A percentile compares a stretch with the other conserved stretches of the same genome.
Conservation (phyloP, 805 yeast species). For the Schwanniomyces sp. region DNA sequence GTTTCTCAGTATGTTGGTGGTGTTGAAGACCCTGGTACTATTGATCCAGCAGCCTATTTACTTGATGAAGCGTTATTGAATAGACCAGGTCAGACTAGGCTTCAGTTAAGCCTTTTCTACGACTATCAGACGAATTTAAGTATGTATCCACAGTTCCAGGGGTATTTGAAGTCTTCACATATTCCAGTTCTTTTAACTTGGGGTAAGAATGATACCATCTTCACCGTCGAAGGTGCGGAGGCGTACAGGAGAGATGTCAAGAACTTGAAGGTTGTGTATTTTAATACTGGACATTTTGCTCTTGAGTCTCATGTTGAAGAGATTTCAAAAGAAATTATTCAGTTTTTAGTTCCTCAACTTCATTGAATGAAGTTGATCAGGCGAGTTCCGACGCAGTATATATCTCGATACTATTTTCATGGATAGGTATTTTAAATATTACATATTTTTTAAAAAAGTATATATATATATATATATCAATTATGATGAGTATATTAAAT, state of each 20-base stretch:
- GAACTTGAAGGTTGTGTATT: slow-evolving; percentile 22
- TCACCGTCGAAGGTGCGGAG: slow-evolving; percentile 34
- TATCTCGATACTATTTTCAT: background rate
- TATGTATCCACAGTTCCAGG: slow-evolving; percentile 37
- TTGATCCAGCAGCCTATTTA: slow-evolving; percentile 31
- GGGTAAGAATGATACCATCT: slow-evolving; percentile 43
- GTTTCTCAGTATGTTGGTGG: slow-evolving; percentile 32
- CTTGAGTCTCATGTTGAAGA: slow-evolving; percentile 24
- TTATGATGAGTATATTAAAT: too few relatives aligned
- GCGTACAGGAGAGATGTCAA: slow-evolving; percentile 34
- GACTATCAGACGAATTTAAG: slow-evolving; percentile 35
- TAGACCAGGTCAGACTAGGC: slow-evolving; percentile 16
- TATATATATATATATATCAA: too few relatives aligned
- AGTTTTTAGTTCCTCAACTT: slow-evolving; percentile 6
- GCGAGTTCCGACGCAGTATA: background rate
- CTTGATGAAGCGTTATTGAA: slow-evolving; percentile 27
- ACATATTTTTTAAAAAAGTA: too few relatives aligned
- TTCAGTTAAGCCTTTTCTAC: slow-evolving; percentile 32
- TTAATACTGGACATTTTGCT: slow-evolving; percentile 42
- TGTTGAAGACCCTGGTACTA: slow-evolving; percentile 14
- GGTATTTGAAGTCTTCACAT: slow-evolving; percentile 24
- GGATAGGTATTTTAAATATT: background rate
- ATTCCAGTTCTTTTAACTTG: slow-evolving; percentile 38
- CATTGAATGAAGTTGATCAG: slow-evolving; percentile 3
- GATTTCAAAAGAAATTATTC: slow-evolving; percentile 27